Evolutionary conservation across 495 filamentous ascomycete genomes (phyloP).

Genomic region (Penicillium coffeae): DNA sequence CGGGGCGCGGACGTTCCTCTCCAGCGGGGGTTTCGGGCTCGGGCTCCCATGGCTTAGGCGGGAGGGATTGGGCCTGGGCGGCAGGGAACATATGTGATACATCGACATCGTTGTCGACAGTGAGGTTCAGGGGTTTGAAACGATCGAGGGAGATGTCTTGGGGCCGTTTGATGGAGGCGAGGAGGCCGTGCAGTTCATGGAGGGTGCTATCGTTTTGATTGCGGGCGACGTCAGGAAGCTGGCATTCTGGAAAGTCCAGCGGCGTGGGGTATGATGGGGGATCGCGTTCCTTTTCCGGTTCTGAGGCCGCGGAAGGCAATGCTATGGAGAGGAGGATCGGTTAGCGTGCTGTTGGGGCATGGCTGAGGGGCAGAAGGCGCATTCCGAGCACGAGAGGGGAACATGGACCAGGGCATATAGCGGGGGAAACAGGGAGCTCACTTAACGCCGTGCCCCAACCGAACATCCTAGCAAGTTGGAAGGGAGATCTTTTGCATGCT

Average conservation of each 20-base stretch:
- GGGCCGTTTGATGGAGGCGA: slow-evolving; percentile 49
- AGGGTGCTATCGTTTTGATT: slow-evolving; percentile 27
- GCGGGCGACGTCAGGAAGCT: slow-evolving; percentile 23
- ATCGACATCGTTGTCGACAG: slow-evolving; percentile 37
- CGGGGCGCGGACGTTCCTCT: slow-evolving; percentile 21
- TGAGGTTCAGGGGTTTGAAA: slow-evolving; percentile 51
- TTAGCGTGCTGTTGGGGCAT: background rate
- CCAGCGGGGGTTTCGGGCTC: slow-evolving; percentile 10
- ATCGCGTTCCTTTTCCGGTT: slow-evolving; percentile 40
- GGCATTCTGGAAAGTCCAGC: slow-evolving; percentile 48
- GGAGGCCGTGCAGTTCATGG: slow-evolving; percentile 34
- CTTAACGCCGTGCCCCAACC: slow-evolving; percentile 36
- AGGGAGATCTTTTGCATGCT: slow-evolving; percentile 9
- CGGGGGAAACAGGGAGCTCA: slow-evolving; percentile 19
- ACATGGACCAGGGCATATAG: too few species aligned
- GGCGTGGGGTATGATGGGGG: slow-evolving; percentile 45
- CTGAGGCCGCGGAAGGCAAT: slow-evolving; percentile 31
- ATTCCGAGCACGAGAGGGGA: slow-evolving; percentile 1
- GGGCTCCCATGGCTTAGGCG: slow-evolving; percentile 47
- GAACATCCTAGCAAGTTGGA: slow-evolving; percentile 26
- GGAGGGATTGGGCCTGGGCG: slow-evolving; percentile 34
- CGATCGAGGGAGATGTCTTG: slow-evolving; percentile 49
- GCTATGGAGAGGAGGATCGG: slow-evolving; percentile 16
- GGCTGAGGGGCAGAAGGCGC: background rate
- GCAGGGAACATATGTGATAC: slow-evolving; percentile 44